These are phyloP conservation scores for Aspergillus ibericus DNA, from an alignment of 2,329 filamentous ascomycete species.

Conservation along the genomic window DNA sequence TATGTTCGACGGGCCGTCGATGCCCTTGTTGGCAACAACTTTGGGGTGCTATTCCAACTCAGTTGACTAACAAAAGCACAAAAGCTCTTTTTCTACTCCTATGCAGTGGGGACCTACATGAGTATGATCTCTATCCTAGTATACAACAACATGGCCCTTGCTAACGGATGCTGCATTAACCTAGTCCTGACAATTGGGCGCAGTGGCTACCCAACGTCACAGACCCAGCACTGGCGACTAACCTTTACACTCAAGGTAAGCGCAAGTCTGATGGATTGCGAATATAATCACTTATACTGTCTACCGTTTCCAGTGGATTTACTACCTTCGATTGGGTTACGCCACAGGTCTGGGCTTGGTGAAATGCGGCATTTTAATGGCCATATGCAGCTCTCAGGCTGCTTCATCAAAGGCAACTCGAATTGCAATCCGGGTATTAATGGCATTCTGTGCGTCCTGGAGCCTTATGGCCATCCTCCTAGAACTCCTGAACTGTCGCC, in stretches of 20 bases:
- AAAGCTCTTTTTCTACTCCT: slow-evolving; percentile 7
- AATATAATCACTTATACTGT: background rate
- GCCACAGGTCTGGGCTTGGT: slow-evolving; percentile 2
- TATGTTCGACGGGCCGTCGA: background rate
- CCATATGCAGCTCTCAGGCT: background rate
- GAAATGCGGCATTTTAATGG: slow-evolving; percentile 1
- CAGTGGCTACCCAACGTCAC: slow-evolving; percentile 1
- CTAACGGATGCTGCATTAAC: background rate
- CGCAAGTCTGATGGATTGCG: background rate
- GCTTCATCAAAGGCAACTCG: background rate
- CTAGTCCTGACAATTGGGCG: slow-evolving; percentile 8
- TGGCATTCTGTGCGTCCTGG: slow-evolving; percentile 3
- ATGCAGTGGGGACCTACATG: slow-evolving; percentile 2
- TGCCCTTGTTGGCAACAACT: background rate
- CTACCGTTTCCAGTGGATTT: background rate
- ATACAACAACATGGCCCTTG: background rate
- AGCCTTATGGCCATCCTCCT: background rate
- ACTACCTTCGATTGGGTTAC: slow-evolving; percentile 6
- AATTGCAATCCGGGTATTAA: background rate
- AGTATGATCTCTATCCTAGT: background rate
- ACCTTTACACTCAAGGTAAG: slow-evolving; percentile 2
- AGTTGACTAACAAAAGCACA: background rate
- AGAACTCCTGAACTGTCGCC: slow-evolving; percentile 1
- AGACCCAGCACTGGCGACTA: slow-evolving; percentile 1
- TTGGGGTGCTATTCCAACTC: background rate